phyloP scores from a whole-genome alignment of 176 grass and related monocot genomes.

The Guadua angustifolia region DNA sequence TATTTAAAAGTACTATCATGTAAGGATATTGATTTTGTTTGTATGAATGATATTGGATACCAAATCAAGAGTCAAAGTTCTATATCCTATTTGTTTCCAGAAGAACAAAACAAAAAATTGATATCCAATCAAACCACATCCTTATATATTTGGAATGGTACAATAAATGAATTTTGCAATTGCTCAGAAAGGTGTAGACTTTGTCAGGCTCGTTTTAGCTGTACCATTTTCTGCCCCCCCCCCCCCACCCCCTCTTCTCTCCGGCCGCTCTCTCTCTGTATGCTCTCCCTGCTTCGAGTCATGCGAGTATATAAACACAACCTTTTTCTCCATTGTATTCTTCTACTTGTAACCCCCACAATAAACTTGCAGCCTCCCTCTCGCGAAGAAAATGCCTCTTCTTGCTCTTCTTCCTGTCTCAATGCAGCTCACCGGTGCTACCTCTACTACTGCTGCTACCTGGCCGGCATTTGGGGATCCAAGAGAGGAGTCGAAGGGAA shows the following conservation, averaged over 20 bases:
- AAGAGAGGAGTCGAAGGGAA: constrained; percentile 10
- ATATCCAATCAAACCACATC: too few relatives aligned
- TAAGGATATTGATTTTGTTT: too few relatives aligned
- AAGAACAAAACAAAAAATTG: too few relatives aligned
- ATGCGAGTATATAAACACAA: constrained; percentile 50
- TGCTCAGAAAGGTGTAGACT: constrained; percentile 35
- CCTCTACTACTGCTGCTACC: background rate
- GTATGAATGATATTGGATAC: too few relatives aligned
- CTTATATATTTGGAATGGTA: too few relatives aligned
- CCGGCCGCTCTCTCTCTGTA: too few relatives aligned
- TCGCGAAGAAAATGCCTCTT: constrained; percentile 25
- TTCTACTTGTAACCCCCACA: constrained; percentile 25
- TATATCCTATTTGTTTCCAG: too few relatives aligned
- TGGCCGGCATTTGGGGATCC: constrained; percentile 29
- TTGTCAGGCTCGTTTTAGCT: constrained; percentile 10
- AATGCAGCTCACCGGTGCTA: constrained; percentile 24
- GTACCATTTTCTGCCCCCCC: background rate
- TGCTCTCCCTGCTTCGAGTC: background rate
- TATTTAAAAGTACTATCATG: too few relatives aligned
- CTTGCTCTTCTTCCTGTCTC: constrained; percentile 28
- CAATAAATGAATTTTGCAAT: constrained; percentile 48
- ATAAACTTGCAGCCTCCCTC: background rate
- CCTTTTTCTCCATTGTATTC: constrained; percentile 42
- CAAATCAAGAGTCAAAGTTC: too few relatives aligned
- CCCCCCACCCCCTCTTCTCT: too few relatives aligned